These are phyloP conservation scores for Phaffomyces thermotolerans DNA, from an alignment of 805 yeast genomes.

Conservation along the genomic window DNA sequence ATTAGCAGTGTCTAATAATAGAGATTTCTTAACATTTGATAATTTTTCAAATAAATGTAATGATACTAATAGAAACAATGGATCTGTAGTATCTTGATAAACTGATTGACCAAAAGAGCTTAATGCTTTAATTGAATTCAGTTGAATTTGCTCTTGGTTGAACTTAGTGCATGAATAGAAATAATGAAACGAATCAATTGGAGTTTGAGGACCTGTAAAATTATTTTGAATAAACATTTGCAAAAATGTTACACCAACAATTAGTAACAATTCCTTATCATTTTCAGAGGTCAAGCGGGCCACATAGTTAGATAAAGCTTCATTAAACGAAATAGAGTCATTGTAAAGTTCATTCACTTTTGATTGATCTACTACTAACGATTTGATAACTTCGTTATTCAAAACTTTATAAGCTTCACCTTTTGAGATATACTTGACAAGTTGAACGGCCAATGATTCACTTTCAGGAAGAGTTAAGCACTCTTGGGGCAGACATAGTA, in stretches of 20 bases:
- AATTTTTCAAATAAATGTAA: slow-evolving; percentile 37
- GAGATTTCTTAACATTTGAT: slow-evolving; percentile 24
- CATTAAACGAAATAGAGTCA: slow-evolving; percentile 7
- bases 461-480: slow-evolving; percentile 4
- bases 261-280: slow-evolving; percentile 9
- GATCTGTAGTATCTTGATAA: slow-evolving; percentile 50
- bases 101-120: slow-evolving; percentile 63
- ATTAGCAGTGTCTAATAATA: slow-evolving; percentile 20
- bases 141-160: slow-evolving; percentile 13
- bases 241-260: slow-evolving; percentile 45
- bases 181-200: slow-evolving; percentile 28
- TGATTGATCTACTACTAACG: not conserved
- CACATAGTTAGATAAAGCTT: slow-evolving; percentile 5
- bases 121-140: slow-evolving; percentile 31
- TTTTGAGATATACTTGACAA: slow-evolving; percentile 11
- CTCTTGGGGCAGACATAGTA: slow-evolving; percentile 9
- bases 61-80: slow-evolving; percentile 38
- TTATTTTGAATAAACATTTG: slow-evolving; percentile 70
- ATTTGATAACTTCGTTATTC: slow-evolving; percentile 2
- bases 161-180: slow-evolving; percentile 14
- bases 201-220: slow-evolving; percentile 73
- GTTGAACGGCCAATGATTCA: slow-evolving; percentile 9
- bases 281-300: not conserved
- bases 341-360: not conserved
- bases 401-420: slow-evolving; percentile 19